Base-by-base conservation (phyloP, 2,329 filamentous ascomycete species). In the Cercospora nicotianae region DNA sequence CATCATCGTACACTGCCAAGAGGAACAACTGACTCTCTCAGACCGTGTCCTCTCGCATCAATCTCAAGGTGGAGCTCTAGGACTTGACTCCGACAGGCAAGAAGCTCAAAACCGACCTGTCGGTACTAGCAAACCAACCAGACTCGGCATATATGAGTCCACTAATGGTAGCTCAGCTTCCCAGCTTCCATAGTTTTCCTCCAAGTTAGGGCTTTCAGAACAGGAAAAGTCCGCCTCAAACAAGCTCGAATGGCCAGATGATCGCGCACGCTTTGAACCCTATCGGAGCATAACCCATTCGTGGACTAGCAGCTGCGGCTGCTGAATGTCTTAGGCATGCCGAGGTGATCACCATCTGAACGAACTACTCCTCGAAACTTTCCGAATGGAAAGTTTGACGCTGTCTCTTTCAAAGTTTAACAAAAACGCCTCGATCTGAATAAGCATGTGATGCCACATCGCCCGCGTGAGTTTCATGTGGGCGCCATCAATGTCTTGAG, bases 121-220 rank as follows among this genome's bases (percentile, higher is more conserved):
- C 48, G 48, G 48, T 55, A 55, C 23, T 55, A 55, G 26, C 12
- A 55, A 55, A n/a, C 6, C 48, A 30, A 55, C 48, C 48, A 55
- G 48, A 55, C 48, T 28, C 48, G 48, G 48, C 48, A 55, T 5
- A 55, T 55, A 28, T 55, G 2, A 55, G 13, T 26, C 23, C 48
- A 3, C 48, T 9, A 16, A 7, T 9, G 30, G 30, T 33, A 36
- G 55, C 18, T 36, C 30, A 7, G 10, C 30, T 59, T 36, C n/a
- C 18, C 16, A 36, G 26, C 55, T 59, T 59, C 55, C 55, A 33
- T 45, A 51, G 26, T 18, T n/a, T 48, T 12, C 23, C 28, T 48
- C 42, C 55, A 51, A 42, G 33, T 48, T 23, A 65, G 53, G 28
- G 53, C 53, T 51, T 65, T 18, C 31, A 36, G 9, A 59, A 33